Conservation (phyloP, 805 yeast species). For the Spencermartinsiella europaea region DNA sequence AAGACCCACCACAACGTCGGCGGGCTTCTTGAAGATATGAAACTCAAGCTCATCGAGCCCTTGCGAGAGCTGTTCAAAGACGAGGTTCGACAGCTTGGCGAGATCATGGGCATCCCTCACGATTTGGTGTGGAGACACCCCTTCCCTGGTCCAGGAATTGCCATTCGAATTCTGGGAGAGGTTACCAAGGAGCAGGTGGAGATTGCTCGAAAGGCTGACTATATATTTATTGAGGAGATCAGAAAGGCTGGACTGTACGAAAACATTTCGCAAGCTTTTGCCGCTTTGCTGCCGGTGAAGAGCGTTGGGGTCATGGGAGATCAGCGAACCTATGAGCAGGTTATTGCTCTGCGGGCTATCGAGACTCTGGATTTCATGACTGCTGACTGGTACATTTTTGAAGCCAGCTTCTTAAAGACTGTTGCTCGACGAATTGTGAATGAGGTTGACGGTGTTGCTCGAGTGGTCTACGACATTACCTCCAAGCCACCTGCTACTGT, state of each 20-base stretch:
- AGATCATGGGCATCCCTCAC: constrained; percentile 89
- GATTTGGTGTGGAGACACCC: constrained; percentile 99
- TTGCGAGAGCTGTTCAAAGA: constrained; percentile 97
- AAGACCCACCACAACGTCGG: constrained; percentile 99
- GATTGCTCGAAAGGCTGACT: constrained; percentile 96
- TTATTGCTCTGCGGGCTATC: constrained; percentile 96
- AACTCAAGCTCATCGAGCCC: constrained; percentile 96
- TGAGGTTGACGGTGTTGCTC: constrained; percentile 98
- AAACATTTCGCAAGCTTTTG: constrained; percentile 95
- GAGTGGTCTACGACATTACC: constrained; percentile 97
- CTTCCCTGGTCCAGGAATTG: constrained; percentile 99
- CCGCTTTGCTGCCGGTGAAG: constrained; percentile 93
- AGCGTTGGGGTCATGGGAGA: constrained; percentile 99
- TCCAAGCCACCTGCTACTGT: constrained; percentile 99
- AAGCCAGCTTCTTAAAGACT: constrained; percentile 82
- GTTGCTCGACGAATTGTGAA: constrained; percentile 96
- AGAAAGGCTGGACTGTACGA: constrained; percentile 87
- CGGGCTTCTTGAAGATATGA: constrained; percentile 96
- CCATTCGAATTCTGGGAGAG: constrained; percentile 96
- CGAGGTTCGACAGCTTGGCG: constrained; percentile 96
- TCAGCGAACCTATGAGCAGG: constrained; percentile 98
- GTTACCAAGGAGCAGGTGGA: constrained; percentile 89
- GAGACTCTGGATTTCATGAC: constrained; percentile 99
- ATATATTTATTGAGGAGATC: constrained; percentile 93
- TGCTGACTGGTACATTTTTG: constrained; percentile 97